Evolutionary conservation across 768 basidiomycete genomes (phyloP).

Genomic region (Neoboletus brunneissimus): DNA sequence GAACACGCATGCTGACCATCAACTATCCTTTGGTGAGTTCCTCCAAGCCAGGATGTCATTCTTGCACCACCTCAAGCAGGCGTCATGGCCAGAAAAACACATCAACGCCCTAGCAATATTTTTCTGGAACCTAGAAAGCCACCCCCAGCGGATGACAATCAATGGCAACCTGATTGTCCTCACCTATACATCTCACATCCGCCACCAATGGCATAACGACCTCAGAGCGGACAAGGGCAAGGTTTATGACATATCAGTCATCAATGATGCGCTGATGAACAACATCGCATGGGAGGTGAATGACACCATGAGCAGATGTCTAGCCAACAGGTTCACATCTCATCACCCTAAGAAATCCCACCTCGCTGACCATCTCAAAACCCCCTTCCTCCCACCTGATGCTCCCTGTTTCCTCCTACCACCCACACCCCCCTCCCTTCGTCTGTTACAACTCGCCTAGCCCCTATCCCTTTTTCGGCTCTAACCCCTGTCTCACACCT

Average conservation of each 20-base stretch:
- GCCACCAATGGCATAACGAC: not conserved
- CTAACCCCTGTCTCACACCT: no score
- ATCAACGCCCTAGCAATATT: not conserved
- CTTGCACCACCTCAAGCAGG: no score
- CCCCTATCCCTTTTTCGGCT: no score
- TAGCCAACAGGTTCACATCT: not conserved
- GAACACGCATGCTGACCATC: not conserved
- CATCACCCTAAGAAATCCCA: no score
- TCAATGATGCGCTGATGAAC: not conserved
- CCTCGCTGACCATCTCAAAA: no score
- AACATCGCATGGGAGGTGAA: not conserved
- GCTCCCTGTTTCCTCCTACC: no score
- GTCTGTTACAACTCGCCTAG: no score
- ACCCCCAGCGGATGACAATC: rapidly evolving
- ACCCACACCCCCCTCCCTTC: no score
- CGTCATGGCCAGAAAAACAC: not conserved
- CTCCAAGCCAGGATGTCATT: not conserved
- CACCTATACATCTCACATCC: not conserved
- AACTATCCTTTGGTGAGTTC: not conserved
- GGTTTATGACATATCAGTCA: not conserved
- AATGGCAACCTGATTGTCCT: not conserved
- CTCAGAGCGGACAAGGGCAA: not conserved
- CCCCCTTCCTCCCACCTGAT: no score
- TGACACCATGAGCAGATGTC: not conserved
- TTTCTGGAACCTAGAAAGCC: not conserved